Base-by-base conservation (phyloP, 2,329 filamentous ascomycete genomes). In the Diplodia scrobiculata region DNA sequence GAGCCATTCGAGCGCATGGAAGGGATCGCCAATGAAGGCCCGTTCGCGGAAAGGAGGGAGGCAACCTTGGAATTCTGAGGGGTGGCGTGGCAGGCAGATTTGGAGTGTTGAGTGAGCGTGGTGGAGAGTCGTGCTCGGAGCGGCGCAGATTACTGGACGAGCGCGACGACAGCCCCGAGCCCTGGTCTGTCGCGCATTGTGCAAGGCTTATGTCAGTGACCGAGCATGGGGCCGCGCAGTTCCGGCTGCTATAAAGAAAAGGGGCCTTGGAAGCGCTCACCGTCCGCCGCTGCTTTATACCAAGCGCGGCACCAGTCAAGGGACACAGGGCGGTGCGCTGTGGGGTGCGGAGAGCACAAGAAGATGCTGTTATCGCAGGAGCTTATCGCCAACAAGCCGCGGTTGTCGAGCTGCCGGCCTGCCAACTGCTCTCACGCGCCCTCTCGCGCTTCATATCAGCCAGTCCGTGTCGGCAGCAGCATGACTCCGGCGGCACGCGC, bases 131-230 rank as follows among this genome's bases (percentile, higher is more conserved):
- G 60, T 52, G 60, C 50, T 52, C 48, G 48, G 48, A 63, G 34
- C 27, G 50, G 27, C 45, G 45, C 27, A 34, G 60, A 52, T 53
- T 52, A 52, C 60, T 63, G 48, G 48, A 63, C 60, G 60, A 53
- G 32, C 32, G 41, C 47, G 48, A 63, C 48, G 59, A 27, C 41
- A 38, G 19, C 59, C 45, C 58, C 5, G 48, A 29, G 48, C 50
- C 60, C 48, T 63, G 47, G 60, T 32, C 47, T 53, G 48, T 11
- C 25, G 59, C 60, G 60, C 60, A 52, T 63, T 52, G 60, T 53
- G 34, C 60, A 63, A 53, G 52, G 60, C 60, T 63, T 63, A 63
- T 63, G 60, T 63, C 60, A 63, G 60, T 63, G 34, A 50, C 48
- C 60, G 48, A 53, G 60, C 11, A 32, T 48, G 41, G 58, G 58